Conservation (phyloP, 345 rosid species). For the Euphorbia lathyris region DNA sequence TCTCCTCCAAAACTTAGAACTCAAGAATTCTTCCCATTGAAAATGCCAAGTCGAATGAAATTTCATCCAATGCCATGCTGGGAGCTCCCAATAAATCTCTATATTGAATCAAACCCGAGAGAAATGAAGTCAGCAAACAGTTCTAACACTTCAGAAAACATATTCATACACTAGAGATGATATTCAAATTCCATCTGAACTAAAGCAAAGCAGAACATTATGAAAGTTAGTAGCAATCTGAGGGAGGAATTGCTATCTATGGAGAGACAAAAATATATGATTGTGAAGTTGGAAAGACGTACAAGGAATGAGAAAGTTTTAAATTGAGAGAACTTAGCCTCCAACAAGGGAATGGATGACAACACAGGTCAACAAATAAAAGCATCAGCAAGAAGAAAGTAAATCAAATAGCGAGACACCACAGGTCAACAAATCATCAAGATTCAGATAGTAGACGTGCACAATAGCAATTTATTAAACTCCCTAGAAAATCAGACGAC, state of each 20-base stretch:
- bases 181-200: not conserved
- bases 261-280: not conserved
- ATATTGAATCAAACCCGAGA: constrained; percentile 22
- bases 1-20: constrained; percentile 87
- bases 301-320: too few relatives aligned
- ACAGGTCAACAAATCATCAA: too few relatives aligned
- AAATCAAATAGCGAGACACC: too few relatives aligned
- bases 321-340: too few relatives aligned
- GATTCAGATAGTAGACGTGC: too few relatives aligned
- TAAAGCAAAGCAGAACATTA: not conserved
- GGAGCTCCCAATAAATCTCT: constrained; percentile 90
- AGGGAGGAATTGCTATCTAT: not conserved
- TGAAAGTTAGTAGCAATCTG: not conserved
- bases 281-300: not conserved
- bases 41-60: constrained; percentile 63
- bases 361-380: too few relatives aligned
- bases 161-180: not conserved
- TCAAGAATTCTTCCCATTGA: constrained; percentile 75
- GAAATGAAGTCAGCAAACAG: constrained; percentile 15
- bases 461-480: too few relatives aligned
- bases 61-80: constrained; percentile 81
- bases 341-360: too few relatives aligned
- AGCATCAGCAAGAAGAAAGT: too few relatives aligned
- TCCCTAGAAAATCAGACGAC: too few relatives aligned
- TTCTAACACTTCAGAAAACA: constrained; percentile 2